These are phyloP conservation scores for Cicer bijugum DNA, from an alignment of 306 rosid species.

Conservation along the genomic window DNA sequence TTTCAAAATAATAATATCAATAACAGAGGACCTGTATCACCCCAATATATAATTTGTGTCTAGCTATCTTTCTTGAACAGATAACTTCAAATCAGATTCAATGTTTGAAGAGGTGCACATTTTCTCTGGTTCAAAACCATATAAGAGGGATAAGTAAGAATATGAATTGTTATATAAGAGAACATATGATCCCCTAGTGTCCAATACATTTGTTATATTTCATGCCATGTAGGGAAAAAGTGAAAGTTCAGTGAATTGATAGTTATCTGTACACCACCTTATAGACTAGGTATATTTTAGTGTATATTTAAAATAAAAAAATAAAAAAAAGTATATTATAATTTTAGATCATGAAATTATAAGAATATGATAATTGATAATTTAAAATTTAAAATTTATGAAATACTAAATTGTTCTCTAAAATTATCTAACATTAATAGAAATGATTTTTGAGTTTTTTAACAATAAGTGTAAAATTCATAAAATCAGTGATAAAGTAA, in stretches of 20 bases:
- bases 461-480: too few species aligned
- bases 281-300: background rate
- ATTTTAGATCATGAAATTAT: too few species aligned
- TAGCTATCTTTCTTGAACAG: conserved; percentile 10
- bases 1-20: background rate
- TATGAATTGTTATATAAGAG: conserved; percentile 13
- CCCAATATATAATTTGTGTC: conserved; percentile 16
- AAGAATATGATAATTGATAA: too few species aligned
- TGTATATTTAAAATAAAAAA: background rate
- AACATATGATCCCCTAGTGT: conserved; percentile 1
- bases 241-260: conserved; percentile 32
- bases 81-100: conserved; percentile 49
- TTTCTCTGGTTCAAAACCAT: conserved; percentile 3
- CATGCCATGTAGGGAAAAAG: conserved; percentile 42
- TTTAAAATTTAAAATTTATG: too few species aligned
- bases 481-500: too few species aligned
- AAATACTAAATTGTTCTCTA: too few species aligned
- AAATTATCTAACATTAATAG: too few species aligned
- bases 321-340: too few species aligned
- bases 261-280: background rate
- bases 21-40: background rate
- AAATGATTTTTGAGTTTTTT: too few species aligned
- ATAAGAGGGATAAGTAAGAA: conserved; percentile 31
- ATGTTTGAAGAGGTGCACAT: conserved; percentile 2
- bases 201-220: conserved; percentile 21